phyloP scores from a whole-genome alignment of 352 stramenopile genomes.

The Elongisporangium prolatum region DNA sequence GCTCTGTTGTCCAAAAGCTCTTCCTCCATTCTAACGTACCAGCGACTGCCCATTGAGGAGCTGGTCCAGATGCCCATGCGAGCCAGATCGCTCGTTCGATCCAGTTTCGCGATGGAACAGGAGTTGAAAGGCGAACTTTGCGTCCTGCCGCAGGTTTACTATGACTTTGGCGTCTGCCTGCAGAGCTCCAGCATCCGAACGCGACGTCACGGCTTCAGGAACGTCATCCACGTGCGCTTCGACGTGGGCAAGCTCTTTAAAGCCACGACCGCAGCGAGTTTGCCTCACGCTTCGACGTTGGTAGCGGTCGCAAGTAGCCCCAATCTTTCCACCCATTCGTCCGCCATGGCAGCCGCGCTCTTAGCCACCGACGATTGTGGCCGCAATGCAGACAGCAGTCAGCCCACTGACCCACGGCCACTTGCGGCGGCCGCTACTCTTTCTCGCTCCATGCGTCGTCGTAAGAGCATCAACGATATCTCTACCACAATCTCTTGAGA shows the following conservation, averaged over 20 bases:
- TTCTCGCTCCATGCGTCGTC: constrained; percentile 42
- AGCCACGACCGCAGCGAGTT: constrained; percentile 2
- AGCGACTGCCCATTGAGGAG: constrained; percentile 45
- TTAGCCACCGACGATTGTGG: constrained; percentile 9
- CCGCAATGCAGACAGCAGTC: background rate
- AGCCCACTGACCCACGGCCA: constrained; percentile 2
- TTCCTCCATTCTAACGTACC: constrained; percentile 20
- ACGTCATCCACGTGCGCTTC: constrained; percentile 43
- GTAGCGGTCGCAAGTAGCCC: constrained; percentile 2
- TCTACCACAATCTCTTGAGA: background rate
- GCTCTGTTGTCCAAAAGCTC: background rate
- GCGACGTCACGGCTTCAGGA: constrained; percentile 36
- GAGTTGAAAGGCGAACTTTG: constrained; percentile 28
- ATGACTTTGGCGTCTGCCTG: constrained; percentile 47
- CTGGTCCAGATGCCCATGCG: constrained; percentile 41
- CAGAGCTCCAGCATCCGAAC: constrained; percentile 44
- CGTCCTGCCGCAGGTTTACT: constrained; percentile 48
- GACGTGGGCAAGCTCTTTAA: constrained; percentile 46
- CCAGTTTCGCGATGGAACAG: constrained; percentile 30
- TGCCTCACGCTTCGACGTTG: constrained; percentile 1
- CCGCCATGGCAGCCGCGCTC: background rate
- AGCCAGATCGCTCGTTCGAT: constrained; percentile 43
- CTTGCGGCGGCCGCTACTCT: background rate
- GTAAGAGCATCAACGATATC: constrained; percentile 49
- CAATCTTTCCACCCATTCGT: constrained; percentile 8